Evolutionary conservation across 2,329 filamentous ascomycete species (phyloP).

Genomic region (Talaromyces sp.): DNA sequence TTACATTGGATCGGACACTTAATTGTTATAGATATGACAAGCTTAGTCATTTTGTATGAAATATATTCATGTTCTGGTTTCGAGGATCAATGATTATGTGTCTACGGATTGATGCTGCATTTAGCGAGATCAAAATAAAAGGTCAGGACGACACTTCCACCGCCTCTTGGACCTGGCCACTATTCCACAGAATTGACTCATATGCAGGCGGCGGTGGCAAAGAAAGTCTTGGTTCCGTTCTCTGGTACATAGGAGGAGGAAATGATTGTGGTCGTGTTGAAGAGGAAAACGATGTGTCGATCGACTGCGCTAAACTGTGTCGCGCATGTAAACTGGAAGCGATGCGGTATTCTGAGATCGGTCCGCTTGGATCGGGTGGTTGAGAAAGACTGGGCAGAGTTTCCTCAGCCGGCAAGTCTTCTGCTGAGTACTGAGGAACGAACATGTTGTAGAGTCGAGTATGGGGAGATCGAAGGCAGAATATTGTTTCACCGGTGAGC

Average conservation of each 20-base stretch:
- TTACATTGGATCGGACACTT: conserved; percentile 3
- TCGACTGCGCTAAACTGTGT: not conserved
- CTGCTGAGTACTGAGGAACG: conserved; percentile 6
- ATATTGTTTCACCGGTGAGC: conserved; percentile 8
- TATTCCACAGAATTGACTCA: not conserved
- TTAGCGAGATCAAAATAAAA: not conserved
- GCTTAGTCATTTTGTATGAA: not conserved
- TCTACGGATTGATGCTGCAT: not conserved
- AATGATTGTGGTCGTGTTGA: not conserved
- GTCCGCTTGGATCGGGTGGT: not conserved
- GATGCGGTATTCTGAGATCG: not conserved
- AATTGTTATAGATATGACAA: not conserved
- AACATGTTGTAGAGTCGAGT: conserved; percentile 3
- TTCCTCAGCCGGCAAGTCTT: not conserved
- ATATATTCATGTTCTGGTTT: not conserved
- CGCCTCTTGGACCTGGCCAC: not conserved
- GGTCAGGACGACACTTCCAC: not conserved
- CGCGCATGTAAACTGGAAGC: not conserved
- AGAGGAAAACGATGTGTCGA: not conserved
- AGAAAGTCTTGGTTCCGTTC: not conserved
- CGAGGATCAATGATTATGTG: not conserved
- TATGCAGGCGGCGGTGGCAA: conserved; percentile 8
- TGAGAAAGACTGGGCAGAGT: not conserved
- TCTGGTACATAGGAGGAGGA: not conserved
- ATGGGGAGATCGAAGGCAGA: conserved; percentile 3